Evolutionary conservation across 2,329 filamentous ascomycete genomes (phyloP).

Genomic region (Claviceps citrina): DNA sequence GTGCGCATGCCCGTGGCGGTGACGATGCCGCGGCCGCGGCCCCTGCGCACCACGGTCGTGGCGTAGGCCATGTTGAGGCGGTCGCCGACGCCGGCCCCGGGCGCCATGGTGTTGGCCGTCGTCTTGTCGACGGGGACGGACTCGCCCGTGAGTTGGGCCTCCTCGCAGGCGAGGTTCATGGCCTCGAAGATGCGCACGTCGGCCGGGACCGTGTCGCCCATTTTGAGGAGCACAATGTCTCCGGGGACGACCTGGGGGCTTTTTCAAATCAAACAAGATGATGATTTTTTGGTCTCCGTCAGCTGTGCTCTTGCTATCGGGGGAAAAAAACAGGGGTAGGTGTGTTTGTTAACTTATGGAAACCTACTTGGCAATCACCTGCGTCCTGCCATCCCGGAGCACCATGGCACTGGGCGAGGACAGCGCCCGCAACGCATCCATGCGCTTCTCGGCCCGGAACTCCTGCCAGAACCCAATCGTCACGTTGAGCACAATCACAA

Average conservation of each 20-base stretch:
- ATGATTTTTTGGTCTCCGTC: not conserved
- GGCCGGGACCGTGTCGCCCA: conserved; percentile 60
- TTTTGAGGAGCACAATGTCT: conserved; percentile 51
- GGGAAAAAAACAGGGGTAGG: too few species aligned
- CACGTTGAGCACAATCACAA: conserved; percentile 55
- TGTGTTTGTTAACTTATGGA: too few species aligned
- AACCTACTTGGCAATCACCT: conserved; percentile 42
- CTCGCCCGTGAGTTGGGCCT: conserved; percentile 63
- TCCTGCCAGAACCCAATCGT: conserved; percentile 53
- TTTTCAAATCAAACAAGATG: not conserved
- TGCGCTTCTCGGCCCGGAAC: conserved; percentile 49
- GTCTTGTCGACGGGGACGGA: conserved; percentile 57
- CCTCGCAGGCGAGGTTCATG: conserved; percentile 69
- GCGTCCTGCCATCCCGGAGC: conserved; percentile 41
- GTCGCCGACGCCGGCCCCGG: conserved; percentile 54
- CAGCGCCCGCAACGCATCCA: conserved; percentile 46
- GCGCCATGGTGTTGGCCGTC: conserved; percentile 33
- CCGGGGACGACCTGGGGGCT: conserved; percentile 54
- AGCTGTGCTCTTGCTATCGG: too few species aligned
- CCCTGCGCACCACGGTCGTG: conserved; percentile 57
- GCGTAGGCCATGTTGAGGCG: conserved; percentile 62
- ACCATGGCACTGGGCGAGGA: conserved; percentile 49
- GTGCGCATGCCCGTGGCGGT: conserved; percentile 57
- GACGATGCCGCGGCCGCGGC: conserved; percentile 57
- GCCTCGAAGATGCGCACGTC: conserved; percentile 55